Percentiles rank a stretch among this genome's conserved stretches.
These are phyloP conservation scores for Suillus variegatus DNA, from an alignment of 768 basidiomycete genomes.

Conservation along the genomic window DNA sequence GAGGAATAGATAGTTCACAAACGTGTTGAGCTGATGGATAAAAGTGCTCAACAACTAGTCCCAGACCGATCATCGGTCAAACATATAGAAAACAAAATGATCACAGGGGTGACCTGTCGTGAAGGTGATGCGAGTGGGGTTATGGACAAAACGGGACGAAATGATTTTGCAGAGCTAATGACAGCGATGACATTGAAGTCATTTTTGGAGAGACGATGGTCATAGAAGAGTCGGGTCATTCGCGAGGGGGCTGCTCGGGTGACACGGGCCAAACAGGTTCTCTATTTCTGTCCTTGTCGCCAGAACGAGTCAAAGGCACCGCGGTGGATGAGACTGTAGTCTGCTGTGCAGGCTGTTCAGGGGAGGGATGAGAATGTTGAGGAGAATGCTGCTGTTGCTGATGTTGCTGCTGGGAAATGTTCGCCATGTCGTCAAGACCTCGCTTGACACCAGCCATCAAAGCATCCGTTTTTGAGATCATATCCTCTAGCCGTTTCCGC, in stretches of 20 bases:
- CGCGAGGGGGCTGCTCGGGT: conserved; percentile 31
- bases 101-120: conserved; percentile 15
- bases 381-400: conserved; percentile 22
- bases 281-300: conserved; percentile 31
- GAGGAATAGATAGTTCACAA: conserved; percentile 31
- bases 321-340: conserved; percentile 18
- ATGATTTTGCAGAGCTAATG: conserved; percentile 26
- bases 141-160: conserved; percentile 25
- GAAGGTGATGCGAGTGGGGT: conserved; percentile 26
- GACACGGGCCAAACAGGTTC: conserved; percentile 31
- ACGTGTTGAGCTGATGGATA: conserved; percentile 20
- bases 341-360: conserved; percentile 28
- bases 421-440: conserved; percentile 76
- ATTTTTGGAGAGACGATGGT: neutral
- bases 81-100: conserved; percentile 9
- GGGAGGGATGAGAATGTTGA: conserved; percentile 20
- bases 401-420: conserved; percentile 26
- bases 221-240: conserved; percentile 4
- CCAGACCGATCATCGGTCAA: conserved; percentile 19
- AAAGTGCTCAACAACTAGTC: conserved; percentile 28
- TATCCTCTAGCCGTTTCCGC: conserved; percentile 65
- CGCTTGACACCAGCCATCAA: conserved; percentile 72
- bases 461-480: conserved; percentile 74
- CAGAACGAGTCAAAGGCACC: conserved; percentile 23
- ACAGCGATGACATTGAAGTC: conserved; percentile 8